Evolutionary conservation across 257 asterid species (phyloP), one percentile per base, ranked within the genome.

Genomic region (Penstemon davidsonii): DNA sequence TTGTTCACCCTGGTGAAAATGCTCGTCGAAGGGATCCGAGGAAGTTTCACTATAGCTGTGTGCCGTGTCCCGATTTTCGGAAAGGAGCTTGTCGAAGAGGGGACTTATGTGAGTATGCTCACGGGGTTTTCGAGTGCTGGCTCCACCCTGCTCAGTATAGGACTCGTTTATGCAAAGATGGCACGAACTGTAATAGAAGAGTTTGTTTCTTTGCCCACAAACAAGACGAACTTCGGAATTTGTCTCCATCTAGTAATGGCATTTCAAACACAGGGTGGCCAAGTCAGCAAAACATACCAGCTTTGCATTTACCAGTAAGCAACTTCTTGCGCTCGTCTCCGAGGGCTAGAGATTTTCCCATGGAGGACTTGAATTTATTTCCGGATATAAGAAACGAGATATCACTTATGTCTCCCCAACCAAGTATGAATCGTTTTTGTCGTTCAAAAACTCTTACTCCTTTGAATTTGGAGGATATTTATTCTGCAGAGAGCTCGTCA

Each of bases 51-150:
- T 92, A 92, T 64, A 87, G 96, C 76, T 87, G 92, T 33, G 96
- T 87, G 4, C 92, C 96, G 0, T 92, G 98, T 70, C 96, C 95
- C 0, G 96, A 87, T 63, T 92, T 87, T 53, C 96, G 96, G 13
- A 89, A 87, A 82, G 96, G 94, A 57, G 83, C 89, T 33, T 92
- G 98, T 66, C 86, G 90, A 10, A 82, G 87, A 64, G 96, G 91
- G 19, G 98, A 92, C 74, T 77, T 84, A 90, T 88, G 96, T 43
- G 96, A 88, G 60, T 91, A 88, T 55, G 93, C 97, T 60, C 97
- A 91, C 1, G 97, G 97, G 25, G 96, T 88, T 43, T 88, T 88
- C 5, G 96, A 91, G 79, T 84, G 90, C 78, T 91, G 96, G 98
- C 96, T 91, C 19, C 98, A 91, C 68, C 96, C 96, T 1, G 91